Base-by-base conservation (phyloP, 371 early-diverging fungal species). In the Dentiscutata heterogama region DNA sequence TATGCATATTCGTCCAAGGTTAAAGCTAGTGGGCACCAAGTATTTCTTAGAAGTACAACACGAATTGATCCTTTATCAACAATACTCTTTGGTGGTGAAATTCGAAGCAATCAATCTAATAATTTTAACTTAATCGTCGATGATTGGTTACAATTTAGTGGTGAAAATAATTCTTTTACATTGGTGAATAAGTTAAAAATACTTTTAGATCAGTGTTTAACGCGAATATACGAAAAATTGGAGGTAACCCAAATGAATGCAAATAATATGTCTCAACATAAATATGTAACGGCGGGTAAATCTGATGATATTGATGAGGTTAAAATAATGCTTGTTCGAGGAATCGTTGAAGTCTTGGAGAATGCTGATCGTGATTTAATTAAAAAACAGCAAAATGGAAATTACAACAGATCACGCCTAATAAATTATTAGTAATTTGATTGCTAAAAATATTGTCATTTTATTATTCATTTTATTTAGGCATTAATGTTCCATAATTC, bases 41-140 rank as follows among this genome's bases (percentile, higher is more conserved):
- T 87, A 74, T 86, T 85, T 77, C 84, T 87, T 82, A 79, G 87
- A 25, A 84, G 84, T 76, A 87, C 86, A n/a, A 87, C 87, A 0
- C 71, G 84, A 6, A 42, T 87, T 74, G 86, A 87, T 64, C 87
- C 86, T 6, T 80, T 87, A n/a, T 85, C 87, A 58, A 83, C 85
- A 31, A 29, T 87, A 20, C 63, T 87, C 56, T 87, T 87, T 85
- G 85, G 81, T n/a, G 74, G 74, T 16, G 68, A 67, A 31, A 64
- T 27, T 46, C 29, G 39, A 79, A 14, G 22, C 4, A 31, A 53
- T 22, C 31, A 79, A 67, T 42, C 18, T 22, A 20, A 46, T 56
- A 25, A 18, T 56, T 13, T 18, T 50, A 31, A 61, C 27, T 7
- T 79, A 20, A 51, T 56, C 7, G 46, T 79, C n/a, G 80, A 79